Conservation (phyloP, 2,329 filamentous ascomycete genomes). For the Zelopaecilomyces penicillatus region DNA sequence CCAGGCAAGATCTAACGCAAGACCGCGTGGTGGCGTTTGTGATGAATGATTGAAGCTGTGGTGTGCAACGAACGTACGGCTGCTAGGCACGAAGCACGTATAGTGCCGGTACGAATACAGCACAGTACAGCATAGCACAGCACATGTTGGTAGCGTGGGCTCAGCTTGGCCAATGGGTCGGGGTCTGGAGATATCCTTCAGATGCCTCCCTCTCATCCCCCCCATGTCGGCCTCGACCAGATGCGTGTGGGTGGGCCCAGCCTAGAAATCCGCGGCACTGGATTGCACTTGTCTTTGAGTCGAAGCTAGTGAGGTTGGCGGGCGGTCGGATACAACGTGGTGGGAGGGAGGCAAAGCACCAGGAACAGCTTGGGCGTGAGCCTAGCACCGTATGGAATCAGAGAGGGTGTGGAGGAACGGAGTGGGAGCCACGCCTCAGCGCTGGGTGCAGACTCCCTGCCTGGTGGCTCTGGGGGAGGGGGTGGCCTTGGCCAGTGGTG, state of each 20-base stretch:
- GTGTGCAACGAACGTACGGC: background rate
- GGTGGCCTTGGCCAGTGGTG: no score
- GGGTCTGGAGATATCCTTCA: slow-evolving; percentile 1
- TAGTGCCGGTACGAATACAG: no score
- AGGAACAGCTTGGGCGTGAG: slow-evolving; percentile 3
- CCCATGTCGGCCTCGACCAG: slow-evolving; percentile 1
- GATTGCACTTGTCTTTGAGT: slow-evolving; percentile 23
- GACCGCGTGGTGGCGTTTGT: slow-evolving; percentile 28
- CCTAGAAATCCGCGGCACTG: slow-evolving; percentile 24
- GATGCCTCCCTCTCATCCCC: no score
- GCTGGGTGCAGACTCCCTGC: no score
- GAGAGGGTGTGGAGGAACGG: no score
- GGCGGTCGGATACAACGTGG: slow-evolving; percentile 16
- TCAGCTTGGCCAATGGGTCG: slow-evolving; percentile 7
- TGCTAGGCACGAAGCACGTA: slow-evolving; percentile 8
- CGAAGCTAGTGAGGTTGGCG: slow-evolving; percentile 18
- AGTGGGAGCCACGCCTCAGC: no score
- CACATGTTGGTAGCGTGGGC: background rate
- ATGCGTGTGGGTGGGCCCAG: slow-evolving; percentile 15
- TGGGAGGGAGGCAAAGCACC: slow-evolving; percentile 1
- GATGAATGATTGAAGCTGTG: slow-evolving; percentile 9
- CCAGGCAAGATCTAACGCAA: slow-evolving; percentile 23
- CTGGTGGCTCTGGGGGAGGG: no score
- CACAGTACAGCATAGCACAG: no score
- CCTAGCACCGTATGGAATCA: background rate